Percentiles rank a stretch among this genome's conserved stretches.
phyloP scores from a whole-genome alignment of 2,329 filamentous ascomycete genomes.

The Monilinia vaccinii-corymbosi region DNA sequence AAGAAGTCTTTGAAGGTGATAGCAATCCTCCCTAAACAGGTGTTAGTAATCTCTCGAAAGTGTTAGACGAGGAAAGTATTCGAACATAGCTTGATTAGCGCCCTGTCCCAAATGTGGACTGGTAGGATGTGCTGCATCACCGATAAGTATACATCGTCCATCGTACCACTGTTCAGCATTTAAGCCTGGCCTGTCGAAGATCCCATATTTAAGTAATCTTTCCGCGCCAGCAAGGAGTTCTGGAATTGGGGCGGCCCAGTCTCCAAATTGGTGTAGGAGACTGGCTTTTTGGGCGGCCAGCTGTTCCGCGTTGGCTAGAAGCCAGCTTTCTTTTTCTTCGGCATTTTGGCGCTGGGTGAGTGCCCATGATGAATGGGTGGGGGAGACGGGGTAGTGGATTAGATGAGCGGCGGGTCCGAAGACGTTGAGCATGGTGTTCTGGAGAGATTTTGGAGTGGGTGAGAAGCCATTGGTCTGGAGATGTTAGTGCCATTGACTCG shows the following conservation, averaged over 20 bases:
- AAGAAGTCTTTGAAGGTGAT: not conserved
- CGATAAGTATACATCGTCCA: conserved; percentile 40
- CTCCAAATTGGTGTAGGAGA: conserved; percentile 1
- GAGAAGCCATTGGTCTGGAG: not conserved
- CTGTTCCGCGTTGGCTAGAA: not conserved
- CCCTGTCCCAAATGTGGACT: conserved; percentile 16
- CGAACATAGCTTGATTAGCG: conserved; percentile 13
- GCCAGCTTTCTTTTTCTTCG: conserved; percentile 7
- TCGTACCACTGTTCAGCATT: conserved; percentile 19
- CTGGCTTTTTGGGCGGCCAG: not conserved
- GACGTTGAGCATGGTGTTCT: conserved; percentile 4
- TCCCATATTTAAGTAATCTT: conserved; percentile 10
- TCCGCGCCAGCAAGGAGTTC: conserved; percentile 5
- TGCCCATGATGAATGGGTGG: conserved; percentile 9
- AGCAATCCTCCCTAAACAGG: conserved; percentile 1
- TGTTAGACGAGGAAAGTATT: not conserved
- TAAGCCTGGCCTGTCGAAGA: conserved; percentile 10
- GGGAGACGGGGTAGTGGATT: conserved; percentile 4
- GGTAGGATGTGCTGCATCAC: conserved; percentile 43
- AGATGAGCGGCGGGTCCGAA: conserved; percentile 10
- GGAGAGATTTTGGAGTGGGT: not conserved
- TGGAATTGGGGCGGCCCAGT: conserved; percentile 2
- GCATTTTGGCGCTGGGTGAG: conserved; percentile 1
- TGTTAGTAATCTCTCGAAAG: not conserved
- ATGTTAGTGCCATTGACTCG: not conserved